Conservation (phyloP, 768 basidiomycete species). For the Piloderma croceum region DNA sequence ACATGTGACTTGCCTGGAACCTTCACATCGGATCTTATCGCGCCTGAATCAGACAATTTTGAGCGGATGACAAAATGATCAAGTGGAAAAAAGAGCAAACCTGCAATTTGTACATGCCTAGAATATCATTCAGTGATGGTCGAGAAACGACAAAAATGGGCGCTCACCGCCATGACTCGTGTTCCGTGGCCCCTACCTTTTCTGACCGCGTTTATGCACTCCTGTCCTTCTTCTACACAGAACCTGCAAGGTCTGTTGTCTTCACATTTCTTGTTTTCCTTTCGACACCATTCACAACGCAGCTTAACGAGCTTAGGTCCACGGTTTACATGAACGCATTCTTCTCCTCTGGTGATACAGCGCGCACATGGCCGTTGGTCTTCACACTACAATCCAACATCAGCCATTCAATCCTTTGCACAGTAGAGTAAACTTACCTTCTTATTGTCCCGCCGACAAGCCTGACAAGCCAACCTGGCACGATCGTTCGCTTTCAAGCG, state of each 20-base stretch:
- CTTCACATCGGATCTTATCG: constrained; percentile 60
- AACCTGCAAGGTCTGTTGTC: constrained; percentile 51
- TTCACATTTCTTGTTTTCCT: constrained; percentile 54
- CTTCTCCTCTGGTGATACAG: constrained; percentile 48
- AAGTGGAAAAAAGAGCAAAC: constrained; percentile 26
- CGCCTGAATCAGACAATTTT: constrained; percentile 33
- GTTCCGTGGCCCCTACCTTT: constrained; percentile 55
- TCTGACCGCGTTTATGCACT: constrained; percentile 45
- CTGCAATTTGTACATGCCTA: constrained; percentile 62
- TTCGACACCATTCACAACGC: constrained; percentile 54
- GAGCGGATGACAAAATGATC: constrained; percentile 10
- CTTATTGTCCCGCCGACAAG: constrained; percentile 60
- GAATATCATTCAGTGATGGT: constrained; percentile 8
- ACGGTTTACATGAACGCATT: constrained; percentile 52
- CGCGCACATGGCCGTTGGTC: constrained; percentile 58
- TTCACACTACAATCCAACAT: constrained; percentile 42
- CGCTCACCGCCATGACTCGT: constrained; percentile 53
- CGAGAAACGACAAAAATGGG: constrained; percentile 7
- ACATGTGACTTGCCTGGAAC: constrained; percentile 37
- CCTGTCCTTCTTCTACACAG: constrained; percentile 41
- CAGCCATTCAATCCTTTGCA: constrained; percentile 4
- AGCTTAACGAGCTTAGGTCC: constrained; percentile 54
- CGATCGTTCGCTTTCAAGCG: constrained; percentile 38
- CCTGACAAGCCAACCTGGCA: constrained; percentile 54
- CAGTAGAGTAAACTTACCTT: constrained; percentile 35